Base-by-base conservation (phyloP, 2,329 filamentous ascomycete species). In the Blastomyces silverae region DNA sequence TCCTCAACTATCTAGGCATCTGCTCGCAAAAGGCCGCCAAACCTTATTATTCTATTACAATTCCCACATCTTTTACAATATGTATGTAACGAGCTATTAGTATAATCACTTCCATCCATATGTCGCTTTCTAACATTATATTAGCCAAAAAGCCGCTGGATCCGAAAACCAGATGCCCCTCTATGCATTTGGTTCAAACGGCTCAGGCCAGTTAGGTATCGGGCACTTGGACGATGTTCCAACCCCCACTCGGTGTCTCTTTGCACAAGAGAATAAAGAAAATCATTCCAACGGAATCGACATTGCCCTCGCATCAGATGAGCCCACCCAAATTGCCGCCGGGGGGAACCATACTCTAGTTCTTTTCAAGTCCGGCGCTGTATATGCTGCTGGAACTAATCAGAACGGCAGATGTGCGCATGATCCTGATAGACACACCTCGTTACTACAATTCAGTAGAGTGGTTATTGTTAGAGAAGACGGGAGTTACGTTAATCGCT, bases 341-440 rank as follows among this genome's bases (percentile, higher is more conserved):
- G 93, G 93, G 3, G 92, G 92, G 1, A 97, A 97, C 72, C 93
- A 97, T 75, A 95, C 91, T 0, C 78, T 97, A 3, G 74, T 96
- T 11, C 79, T 92, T 13, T 85, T 83, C n/a, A 72, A 79, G 3
- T 73, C 80, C 34, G 87, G 88, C 0, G 70, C 78, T 1, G 78
- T 92, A 0, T 89, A 85, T 71, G 87, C 84, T 71, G 83, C 86
- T 57, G 92, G 92, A 0, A 84, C 87, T 65, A 80, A 84, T 72
- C 72, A 68, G 8, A 78, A 81, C 69, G 77, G 78, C 6, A 78
- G 82, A 66, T 80, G 81, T 65, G 78, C 75, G 17, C 39, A 66
- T 20, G 55, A 34, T n/a, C 31, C 63, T 20, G 31, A 58, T 28
- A 42, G 48, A 17, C 58, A 64, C 10, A 52, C 64, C 1, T 61